Evolutionary conservation across 2,329 filamentous ascomycete genomes (phyloP), one percentile per base, ranked within the genome.

Genomic region (Aspergillus sp.): DNA sequence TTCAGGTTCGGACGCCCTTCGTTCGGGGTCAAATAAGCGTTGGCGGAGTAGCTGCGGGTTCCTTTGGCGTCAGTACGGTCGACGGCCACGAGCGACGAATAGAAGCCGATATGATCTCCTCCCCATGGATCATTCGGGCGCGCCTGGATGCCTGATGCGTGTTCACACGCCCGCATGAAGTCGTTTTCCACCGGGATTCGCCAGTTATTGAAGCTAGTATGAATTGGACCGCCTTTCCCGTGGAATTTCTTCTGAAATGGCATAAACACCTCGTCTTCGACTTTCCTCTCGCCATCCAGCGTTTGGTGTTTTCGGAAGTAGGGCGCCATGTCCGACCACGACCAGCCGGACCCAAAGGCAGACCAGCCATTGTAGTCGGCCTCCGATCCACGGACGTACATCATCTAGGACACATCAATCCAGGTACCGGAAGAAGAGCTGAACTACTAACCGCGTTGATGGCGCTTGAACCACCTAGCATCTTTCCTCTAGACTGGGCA

Each of bases 1-100:
- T 57, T 49, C 2, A 72, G 45, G 32, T 72, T 72, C 4, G 55
- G 46, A 12, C 66, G 50, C 5, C 34, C 36, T 1, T 48, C 43
- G 27, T 52, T 52, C 2, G 57, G 57, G 4, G 47, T 30, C 24
- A 55, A 52, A 38, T 65, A 66, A 5, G 54, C 60, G 8, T 43
- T 52, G 2, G 53, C 56, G 1, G 61, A 47, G 39, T 64, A 66
- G 8, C 57, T 63, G 24, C 64, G 47, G 0, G 44, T 30, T 3
- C 51, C 5, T 35, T 45, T 15, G 45, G 42, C 3, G 25, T 29
- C 4, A 51, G 53, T 15, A 19, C 26, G 19, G 28, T 63, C 45
- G 2, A 64, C 52, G 2, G 57, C 52, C 3, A 16, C 42, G 43
- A n/a, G 54, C 20, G 26, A 50, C 54, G 5, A 55, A 58, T 52